Evolutionary conservation across 371 early-diverging fungal species (phyloP).

Genomic region (Nematocida homosporus): DNA sequence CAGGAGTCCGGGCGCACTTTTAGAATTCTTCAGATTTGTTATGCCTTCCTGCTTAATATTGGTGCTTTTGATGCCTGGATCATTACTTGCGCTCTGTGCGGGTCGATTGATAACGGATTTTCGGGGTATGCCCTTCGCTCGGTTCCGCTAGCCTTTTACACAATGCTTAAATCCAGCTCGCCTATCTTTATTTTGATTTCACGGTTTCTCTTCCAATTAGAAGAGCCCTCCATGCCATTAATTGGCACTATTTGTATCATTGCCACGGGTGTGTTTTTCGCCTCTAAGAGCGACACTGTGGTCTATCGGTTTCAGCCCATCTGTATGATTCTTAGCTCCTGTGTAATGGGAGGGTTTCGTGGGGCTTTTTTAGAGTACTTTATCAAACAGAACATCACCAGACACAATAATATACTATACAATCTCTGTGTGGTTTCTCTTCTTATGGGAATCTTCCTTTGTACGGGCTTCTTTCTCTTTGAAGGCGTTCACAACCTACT

Average conservation of each 20-base stretch:
- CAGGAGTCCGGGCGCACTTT: neutral
- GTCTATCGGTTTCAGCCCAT: slow-evolving; percentile 35
- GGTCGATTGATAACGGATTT: slow-evolving; percentile 64
- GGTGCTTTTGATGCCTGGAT: slow-evolving; percentile 50
- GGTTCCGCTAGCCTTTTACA: slow-evolving; percentile 66
- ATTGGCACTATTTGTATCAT: slow-evolving; percentile 64
- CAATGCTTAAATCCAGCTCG: slow-evolving; percentile 67
- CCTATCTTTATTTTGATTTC: slow-evolving; percentile 67
- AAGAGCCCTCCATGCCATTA: slow-evolving; percentile 55
- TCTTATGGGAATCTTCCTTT: slow-evolving; percentile 60
- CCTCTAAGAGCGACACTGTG: slow-evolving; percentile 54
- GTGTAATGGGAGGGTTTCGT: slow-evolving; percentile 66
- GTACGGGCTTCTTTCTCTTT: slow-evolving; percentile 50
- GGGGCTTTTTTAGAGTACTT: slow-evolving; percentile 68
- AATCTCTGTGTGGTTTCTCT: slow-evolving; percentile 64
- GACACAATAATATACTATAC: slow-evolving; percentile 47
- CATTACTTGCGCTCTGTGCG: slow-evolving; percentile 61
- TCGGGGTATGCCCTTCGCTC: slow-evolving; percentile 61
- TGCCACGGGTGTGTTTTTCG: slow-evolving; percentile 64
- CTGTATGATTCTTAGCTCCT: slow-evolving; percentile 55
- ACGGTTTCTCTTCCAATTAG: slow-evolving; percentile 65
- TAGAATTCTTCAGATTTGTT: too few relatives aligned
- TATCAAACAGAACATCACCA: slow-evolving; percentile 46
- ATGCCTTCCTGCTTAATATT: slow-evolving; percentile 23
- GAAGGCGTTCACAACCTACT: slow-evolving; percentile 61